Conservation (phyloP, 352 stramenopile genomes). For the Phytophthora crassamura region DNA sequence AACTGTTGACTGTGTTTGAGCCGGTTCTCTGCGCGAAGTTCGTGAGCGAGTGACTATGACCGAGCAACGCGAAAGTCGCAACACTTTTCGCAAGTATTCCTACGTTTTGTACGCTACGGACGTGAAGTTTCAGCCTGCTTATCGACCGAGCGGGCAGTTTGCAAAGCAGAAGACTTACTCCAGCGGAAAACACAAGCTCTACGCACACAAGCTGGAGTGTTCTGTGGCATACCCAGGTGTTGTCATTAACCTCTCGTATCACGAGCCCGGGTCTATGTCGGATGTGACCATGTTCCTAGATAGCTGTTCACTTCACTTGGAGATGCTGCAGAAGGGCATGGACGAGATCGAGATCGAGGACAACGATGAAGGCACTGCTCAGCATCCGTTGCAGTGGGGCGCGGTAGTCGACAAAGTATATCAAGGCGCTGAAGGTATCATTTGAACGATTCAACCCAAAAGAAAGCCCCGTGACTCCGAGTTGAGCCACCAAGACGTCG, state of each 20-base stretch:
- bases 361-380: background rate
- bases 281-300: conserved; percentile 14
- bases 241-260: background rate
- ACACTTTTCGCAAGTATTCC: conserved; percentile 5
- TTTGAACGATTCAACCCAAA: conserved; percentile 17
- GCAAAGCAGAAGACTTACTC: background rate
- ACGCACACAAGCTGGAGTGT: conserved; percentile 7
- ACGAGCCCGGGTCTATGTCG: background rate
- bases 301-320: background rate
- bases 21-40: background rate
- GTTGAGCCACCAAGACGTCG: conserved; percentile 10
- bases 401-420: conserved; percentile 19
- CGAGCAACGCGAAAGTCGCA: background rate
- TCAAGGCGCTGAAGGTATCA: conserved; percentile 4
- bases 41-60: background rate
- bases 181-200: background rate
- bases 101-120: conserved; percentile 2
- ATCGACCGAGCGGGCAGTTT: background rate
- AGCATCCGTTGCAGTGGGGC: conserved; percentile 3
- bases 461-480: conserved; percentile 4
- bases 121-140: conserved; percentile 8
- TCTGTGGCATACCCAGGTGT: background rate
- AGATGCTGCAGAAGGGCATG: conserved; percentile 6
- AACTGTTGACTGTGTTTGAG: background rate
- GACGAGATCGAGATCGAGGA: background rate